Base-by-base conservation (phyloP, 2,329 filamentous ascomycete genomes). In the Achaetomium macrosporum region DNA sequence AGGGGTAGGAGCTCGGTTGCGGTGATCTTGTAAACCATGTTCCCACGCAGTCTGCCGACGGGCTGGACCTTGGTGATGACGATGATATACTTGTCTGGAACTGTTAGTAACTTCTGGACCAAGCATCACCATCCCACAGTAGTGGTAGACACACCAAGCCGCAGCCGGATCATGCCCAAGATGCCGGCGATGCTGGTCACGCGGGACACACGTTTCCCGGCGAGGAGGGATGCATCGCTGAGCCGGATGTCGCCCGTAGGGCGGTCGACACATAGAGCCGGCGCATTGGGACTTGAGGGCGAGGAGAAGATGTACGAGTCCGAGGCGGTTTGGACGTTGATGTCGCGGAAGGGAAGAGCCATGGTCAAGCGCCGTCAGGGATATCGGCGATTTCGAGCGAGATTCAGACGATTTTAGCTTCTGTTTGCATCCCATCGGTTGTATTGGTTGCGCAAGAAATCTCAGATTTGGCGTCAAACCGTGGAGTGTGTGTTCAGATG, bases 271-370 rank as follows among this genome's bases (percentile, higher is more conserved):
- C 96, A 83, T 47, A 99, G 78, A 10, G 90, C 89, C 13, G 89
- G 90, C 29, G 91, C 87, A 71, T 91, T 84, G 57, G 91, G 90
- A 3, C 90, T 92, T 0, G 93, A 97, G 29, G 93, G 93, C 29
- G 93, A 99, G 37, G 89, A 91, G 72, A 99, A 99, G 64, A 90
- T 89, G 77, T 99, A 99, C 68, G 93, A 87, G 64, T 92, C 89
- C 64, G 88, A 79, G 48, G 92, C 90, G 60, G 90, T 88, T 71
- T 95, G 90, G 69, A 99, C 84, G 71, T 97, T 99, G 76, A 97
- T 95, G 76, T 99, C 93, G 68, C 92, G 83, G 73, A 91, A 99
- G 19, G 92, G 93, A 61, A 82, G 71, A 42, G 66, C 64, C 68
- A 71, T 71, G 47, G 52, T 60, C 11, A 3, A 45, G 25, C 50